Conservation (phyloP, 1,284 basidiomycete species). For the Trichosporon sp. region DNA sequence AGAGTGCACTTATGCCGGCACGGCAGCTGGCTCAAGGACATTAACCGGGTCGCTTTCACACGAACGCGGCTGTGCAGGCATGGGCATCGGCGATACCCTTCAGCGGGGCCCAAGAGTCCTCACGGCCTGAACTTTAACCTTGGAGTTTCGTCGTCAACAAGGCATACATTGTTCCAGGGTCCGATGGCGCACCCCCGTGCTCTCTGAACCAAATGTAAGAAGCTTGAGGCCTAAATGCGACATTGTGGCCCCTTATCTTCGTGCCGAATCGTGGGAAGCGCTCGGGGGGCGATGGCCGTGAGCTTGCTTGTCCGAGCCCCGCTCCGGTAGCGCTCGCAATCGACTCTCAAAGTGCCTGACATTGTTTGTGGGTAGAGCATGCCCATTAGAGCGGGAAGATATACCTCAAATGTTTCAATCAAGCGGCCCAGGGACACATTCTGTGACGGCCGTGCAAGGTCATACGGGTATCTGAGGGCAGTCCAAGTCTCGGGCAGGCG, state of each 20-base stretch:
- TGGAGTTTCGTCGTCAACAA: not conserved
- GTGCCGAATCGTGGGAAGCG: conserved; percentile 2
- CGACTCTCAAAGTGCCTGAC: not conserved
- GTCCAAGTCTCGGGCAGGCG: not conserved
- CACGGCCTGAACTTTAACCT: conserved; percentile 11
- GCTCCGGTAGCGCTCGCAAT: not conserved
- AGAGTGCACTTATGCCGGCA: not conserved
- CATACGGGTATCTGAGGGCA: not conserved
- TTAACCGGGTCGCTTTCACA: not conserved
- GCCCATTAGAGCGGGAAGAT: not conserved
- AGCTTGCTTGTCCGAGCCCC: not conserved
- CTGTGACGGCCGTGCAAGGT: not conserved
- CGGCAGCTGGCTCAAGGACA: not conserved
- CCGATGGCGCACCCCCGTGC: not conserved
- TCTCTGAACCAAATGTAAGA: not conserved
- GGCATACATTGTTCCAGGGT: not conserved
- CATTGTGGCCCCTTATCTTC: not conserved
- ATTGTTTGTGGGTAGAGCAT: conserved; percentile 7
- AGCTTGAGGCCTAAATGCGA: conserved; percentile 7
- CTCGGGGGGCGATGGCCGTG: not conserved
- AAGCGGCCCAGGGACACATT: not conserved
- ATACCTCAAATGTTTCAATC: not conserved
- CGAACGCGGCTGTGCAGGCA: not conserved
- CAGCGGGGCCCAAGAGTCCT: conserved; percentile 1
- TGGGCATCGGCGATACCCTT: not conserved